Evolutionary conservation across 352 stramenopile species (phyloP).

Genomic region (Phytophthora agathidicida): DNA sequence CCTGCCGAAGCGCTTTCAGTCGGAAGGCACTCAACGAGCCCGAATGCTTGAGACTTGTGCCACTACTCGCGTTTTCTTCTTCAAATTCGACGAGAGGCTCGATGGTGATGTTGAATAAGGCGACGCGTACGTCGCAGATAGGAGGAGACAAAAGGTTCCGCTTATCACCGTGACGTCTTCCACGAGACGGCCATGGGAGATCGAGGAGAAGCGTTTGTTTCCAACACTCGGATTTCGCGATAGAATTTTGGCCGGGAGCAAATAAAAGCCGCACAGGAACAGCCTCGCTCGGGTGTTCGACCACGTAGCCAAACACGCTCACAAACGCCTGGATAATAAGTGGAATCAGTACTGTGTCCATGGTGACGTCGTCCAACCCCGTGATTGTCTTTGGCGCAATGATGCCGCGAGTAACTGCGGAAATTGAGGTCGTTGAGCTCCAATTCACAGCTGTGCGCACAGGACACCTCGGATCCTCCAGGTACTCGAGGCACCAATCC

Average conservation of each 20-base stretch:
- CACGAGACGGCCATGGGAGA: slow-evolving; percentile 34
- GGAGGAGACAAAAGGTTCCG: slow-evolving; percentile 12
- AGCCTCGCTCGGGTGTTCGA: slow-evolving; percentile 40
- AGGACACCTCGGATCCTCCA: slow-evolving; percentile 47
- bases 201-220: slow-evolving; percentile 56
- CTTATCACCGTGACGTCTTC: slow-evolving; percentile 3
- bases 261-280: slow-evolving; percentile 60
- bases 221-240: slow-evolving; percentile 41
- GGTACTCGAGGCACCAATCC: slow-evolving; percentile 53
- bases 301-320: slow-evolving; percentile 43
- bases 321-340: slow-evolving; percentile 56
- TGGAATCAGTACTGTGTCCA: slow-evolving; percentile 34
- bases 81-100: slow-evolving; percentile 35
- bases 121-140: slow-evolving; percentile 34
- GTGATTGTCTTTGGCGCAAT: slow-evolving; percentile 45
- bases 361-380: neutral
- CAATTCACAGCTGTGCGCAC: slow-evolving; percentile 53
- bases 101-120: slow-evolving; percentile 68
- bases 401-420: slow-evolving; percentile 50
- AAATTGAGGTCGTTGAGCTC: slow-evolving; percentile 39
- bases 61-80: slow-evolving; percentile 4
- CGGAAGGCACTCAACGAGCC: slow-evolving; percentile 24
- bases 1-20: slow-evolving; percentile 34
- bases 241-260: slow-evolving; percentile 19
- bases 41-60: slow-evolving; percentile 18